Evolutionary conservation across 139 green algal species (phyloP).

Genomic region (Limnomonas spitsbergensis): DNA sequence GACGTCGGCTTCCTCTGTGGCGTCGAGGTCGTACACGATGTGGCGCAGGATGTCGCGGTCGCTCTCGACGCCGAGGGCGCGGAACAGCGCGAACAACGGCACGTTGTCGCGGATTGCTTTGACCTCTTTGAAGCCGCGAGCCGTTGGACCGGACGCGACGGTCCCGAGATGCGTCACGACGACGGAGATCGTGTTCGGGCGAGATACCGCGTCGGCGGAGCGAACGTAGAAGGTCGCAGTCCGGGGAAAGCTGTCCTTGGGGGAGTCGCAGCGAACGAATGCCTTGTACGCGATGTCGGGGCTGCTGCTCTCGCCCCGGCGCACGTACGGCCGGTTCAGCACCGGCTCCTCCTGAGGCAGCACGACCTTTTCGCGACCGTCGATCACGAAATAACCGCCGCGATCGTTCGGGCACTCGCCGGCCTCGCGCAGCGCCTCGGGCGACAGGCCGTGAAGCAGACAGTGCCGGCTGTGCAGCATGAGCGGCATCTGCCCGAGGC

Average conservation of each 20-base stretch:
- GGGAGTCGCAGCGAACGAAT: neutral
- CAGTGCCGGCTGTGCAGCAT: conserved; percentile 81
- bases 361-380: conserved; percentile 85
- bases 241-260: neutral
- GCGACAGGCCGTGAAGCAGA: conserved; percentile 51
- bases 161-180: conserved; percentile 58
- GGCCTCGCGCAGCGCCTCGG: conserved; percentile 59
- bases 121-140: conserved; percentile 74
- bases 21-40: conserved; percentile 2
- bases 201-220: conserved; percentile 52
- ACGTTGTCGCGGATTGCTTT: too few relatives aligned
- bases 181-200: conserved; percentile 70
- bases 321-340: conserved; percentile 85
- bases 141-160: neutral
- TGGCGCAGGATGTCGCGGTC: conserved; percentile 58
- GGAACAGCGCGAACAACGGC: conserved; percentile 69
- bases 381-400: conserved; percentile 90
- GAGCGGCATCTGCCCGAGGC: conserved; percentile 61
- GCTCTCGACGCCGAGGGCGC: conserved; percentile 84
- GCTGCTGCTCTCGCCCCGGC: neutral
- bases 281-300: neutral
- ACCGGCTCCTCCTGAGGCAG: conserved; percentile 89
- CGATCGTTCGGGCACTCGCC: conserved; percentile 85
- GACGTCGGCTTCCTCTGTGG: neutral
- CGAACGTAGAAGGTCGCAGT: conserved; percentile 56